phyloP scores from a whole-genome alignment of 441 rosid genomes.

The Pelargonium myrrhifolium region DNA sequence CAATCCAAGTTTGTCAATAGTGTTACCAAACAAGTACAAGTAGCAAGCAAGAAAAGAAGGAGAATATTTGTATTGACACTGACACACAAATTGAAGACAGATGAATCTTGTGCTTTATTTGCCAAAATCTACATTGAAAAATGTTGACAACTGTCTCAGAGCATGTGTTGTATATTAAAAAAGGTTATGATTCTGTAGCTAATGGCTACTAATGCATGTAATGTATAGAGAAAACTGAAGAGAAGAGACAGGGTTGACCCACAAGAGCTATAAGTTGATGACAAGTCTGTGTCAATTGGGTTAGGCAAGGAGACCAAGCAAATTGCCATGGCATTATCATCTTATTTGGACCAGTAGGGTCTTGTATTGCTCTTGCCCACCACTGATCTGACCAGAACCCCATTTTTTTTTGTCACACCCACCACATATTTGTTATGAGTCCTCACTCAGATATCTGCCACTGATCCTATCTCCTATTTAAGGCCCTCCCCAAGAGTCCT shows the following conservation, averaged over 20 bases:
- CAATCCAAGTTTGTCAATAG: background rate
- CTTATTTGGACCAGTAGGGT: slow-evolving; percentile 8
- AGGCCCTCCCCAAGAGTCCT: background rate
- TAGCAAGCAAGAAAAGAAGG: no score
- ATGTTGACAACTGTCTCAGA: no score
- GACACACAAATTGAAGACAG: no score
- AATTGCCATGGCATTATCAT: background rate
- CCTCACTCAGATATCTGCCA: no score
- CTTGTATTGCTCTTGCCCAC: background rate
- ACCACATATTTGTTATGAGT: no score
- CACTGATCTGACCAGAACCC: background rate
- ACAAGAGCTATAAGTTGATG: slow-evolving; percentile 1
- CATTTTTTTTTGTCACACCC: background rate
- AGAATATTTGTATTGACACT: no score
- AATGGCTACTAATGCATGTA: no score
- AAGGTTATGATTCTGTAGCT: no score
- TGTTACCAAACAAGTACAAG: no score
- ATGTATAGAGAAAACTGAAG: background rate
- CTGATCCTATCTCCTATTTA: background rate
- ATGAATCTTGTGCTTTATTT: no score
- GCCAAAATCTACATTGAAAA: no score
- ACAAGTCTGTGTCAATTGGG: background rate
- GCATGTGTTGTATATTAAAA: no score
- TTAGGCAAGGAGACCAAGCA: slow-evolving; percentile 6
- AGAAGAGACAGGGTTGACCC: slow-evolving; percentile 5